phyloP scores from a whole-genome alignment of 805 yeast species.

The Saturnispora sanitii region DNA sequence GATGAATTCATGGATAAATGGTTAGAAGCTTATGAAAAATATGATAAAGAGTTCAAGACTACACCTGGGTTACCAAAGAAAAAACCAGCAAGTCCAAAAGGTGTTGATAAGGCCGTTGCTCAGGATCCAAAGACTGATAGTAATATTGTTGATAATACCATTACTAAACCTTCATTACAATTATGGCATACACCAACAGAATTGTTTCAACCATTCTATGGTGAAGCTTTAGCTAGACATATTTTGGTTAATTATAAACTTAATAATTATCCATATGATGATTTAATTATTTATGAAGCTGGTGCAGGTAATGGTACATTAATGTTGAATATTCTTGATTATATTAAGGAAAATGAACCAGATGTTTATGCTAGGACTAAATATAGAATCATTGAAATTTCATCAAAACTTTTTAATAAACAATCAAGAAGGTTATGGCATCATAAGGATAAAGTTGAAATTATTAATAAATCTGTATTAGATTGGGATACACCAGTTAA shows the following conservation, averaged over 20 bases:
- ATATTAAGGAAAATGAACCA: slow-evolving; percentile 51
- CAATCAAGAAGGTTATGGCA: slow-evolving; percentile 31
- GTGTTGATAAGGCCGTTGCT: slow-evolving; percentile 1
- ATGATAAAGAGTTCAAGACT: slow-evolving; percentile 27
- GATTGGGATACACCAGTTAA: slow-evolving; percentile 54
- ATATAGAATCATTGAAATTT: slow-evolving; percentile 67
- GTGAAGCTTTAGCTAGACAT: slow-evolving; percentile 78
- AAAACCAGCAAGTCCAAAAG: not conserved
- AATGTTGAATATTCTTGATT: slow-evolving; percentile 66
- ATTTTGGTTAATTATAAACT: slow-evolving; percentile 60
- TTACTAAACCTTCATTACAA: slow-evolving; percentile 40
- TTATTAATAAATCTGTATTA: slow-evolving; percentile 66
- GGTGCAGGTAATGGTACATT: slow-evolving; percentile 89
- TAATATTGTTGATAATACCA: slow-evolving; percentile 1
- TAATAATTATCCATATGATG: slow-evolving; percentile 58
- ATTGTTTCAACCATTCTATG: slow-evolving; percentile 73
- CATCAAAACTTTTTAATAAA: slow-evolving; percentile 48
- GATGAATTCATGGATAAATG: slow-evolving; percentile 66
- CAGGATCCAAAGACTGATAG: slow-evolving; percentile 1
- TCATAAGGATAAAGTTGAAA: slow-evolving; percentile 48
- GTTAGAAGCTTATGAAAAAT: slow-evolving; percentile 50
- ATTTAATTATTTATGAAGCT: slow-evolving; percentile 71
- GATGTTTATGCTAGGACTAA: slow-evolving; percentile 60
- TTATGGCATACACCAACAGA: slow-evolving; percentile 90
- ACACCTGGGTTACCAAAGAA: slow-evolving; percentile 6